A percentile compares a stretch with the other conserved stretches of the same genome.
Conservation (phyloP, 805 yeast genomes). For the Zygoascus tannicola region DNA sequence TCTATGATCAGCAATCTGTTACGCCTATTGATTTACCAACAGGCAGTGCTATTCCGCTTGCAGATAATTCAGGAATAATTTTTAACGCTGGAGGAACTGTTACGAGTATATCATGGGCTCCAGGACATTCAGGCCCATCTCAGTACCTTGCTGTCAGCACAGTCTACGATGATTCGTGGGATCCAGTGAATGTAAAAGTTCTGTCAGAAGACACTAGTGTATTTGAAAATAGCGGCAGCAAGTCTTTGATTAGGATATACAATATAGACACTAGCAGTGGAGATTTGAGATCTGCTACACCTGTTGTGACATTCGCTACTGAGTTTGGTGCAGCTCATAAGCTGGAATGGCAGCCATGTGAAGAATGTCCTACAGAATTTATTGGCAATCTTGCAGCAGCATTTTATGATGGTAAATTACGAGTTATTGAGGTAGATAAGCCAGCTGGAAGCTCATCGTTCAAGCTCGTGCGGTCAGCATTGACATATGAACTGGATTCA, state of each 20-base stretch:
- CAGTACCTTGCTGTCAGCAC: conserved; percentile 46
- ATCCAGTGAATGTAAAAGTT: conserved; percentile 24
- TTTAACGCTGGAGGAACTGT: conserved; percentile 44
- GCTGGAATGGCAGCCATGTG: conserved; percentile 25
- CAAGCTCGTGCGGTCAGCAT: conserved; percentile 8
- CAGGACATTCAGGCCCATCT: conserved; percentile 17
- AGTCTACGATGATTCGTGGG: conserved; percentile 29
- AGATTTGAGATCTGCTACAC: no score
- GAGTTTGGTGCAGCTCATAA: conserved; percentile 24
- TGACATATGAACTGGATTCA: conserved; percentile 8
- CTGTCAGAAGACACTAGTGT: conserved; percentile 26
- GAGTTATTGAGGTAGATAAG: conserved; percentile 34
- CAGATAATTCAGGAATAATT: conserved; percentile 27
- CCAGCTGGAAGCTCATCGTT: conserved; percentile 7
- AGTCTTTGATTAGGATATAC: conserved; percentile 8
- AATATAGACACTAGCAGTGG: conserved; percentile 13
- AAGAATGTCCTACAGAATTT: conserved; percentile 30
- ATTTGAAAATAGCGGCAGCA: conserved; percentile 8
- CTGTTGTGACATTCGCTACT: conserved; percentile 23
- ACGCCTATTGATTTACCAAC: no score
- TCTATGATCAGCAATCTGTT: no score
- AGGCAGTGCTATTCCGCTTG: neutral
- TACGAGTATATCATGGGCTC: conserved; percentile 46
- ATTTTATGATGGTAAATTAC: conserved; percentile 50
- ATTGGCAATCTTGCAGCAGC: conserved; percentile 35